Evolutionary conservation across 1,139 yeast species (phyloP).

Genomic region (Pichia sp.): DNA sequence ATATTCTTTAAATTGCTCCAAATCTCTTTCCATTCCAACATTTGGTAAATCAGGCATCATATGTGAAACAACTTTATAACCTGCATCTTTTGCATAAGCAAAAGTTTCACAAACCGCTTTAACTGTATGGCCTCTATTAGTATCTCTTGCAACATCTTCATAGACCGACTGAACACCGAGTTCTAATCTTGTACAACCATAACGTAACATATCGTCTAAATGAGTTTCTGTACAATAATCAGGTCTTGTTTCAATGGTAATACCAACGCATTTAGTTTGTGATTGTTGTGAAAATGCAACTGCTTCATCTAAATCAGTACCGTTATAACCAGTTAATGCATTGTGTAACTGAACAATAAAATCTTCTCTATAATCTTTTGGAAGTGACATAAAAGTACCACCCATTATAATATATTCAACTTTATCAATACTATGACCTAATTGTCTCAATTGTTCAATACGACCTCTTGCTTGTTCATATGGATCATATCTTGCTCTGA

Average conservation of each 20-base stretch:
- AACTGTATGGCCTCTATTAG: constrained; percentile 97
- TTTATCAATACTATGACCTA: constrained; percentile 95
- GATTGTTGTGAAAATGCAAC: constrained; percentile 88
- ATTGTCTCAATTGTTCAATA: constrained; percentile 86
- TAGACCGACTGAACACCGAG: constrained; percentile 96
- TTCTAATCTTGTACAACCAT: constrained; percentile 95
- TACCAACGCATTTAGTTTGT: constrained; percentile 95
- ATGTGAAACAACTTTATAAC: constrained; percentile 94
- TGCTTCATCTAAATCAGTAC: constrained; percentile 84
- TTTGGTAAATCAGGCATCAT: constrained; percentile 99
- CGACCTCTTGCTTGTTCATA: constrained; percentile 98
- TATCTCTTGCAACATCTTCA: constrained; percentile 97
- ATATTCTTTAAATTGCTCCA: constrained; percentile 91
- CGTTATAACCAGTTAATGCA: constrained; percentile 90
- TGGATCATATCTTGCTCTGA: constrained; percentile 95
- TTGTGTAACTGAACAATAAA: constrained; percentile 88
- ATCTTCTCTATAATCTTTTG: constrained; percentile 79
- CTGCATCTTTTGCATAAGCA: constrained; percentile 94
- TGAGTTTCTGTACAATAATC: constrained; percentile 97
- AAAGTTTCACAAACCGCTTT: constrained; percentile 94
- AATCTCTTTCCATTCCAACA: constrained; percentile 96
- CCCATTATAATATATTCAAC: constrained; percentile 99
- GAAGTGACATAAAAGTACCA: constrained; percentile 95
- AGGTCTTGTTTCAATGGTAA: constrained; percentile 96
- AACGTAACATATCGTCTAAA: constrained; percentile 87